Percentiles rank a stretch among this genome's conserved stretches.
These are phyloP conservation scores for Actinomortierella ambigua DNA, from an alignment of 371 early-diverging fungal species.

Conservation along the genomic window DNA sequence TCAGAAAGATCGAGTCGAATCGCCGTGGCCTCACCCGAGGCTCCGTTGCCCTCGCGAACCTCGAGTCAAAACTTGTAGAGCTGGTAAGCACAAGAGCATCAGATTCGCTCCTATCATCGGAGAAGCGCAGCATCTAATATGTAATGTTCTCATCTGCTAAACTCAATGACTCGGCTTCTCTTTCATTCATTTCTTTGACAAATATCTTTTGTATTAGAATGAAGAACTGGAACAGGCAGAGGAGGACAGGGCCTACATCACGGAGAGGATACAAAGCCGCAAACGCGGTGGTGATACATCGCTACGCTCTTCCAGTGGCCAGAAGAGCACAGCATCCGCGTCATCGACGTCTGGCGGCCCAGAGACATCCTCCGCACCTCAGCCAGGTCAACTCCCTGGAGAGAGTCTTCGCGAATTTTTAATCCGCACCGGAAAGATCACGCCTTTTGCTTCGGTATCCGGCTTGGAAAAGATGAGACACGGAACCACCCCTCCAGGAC, in stretches of 20 bases:
- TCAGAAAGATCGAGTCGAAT: constrained; percentile 49
- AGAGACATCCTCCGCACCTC: constrained; percentile 3
- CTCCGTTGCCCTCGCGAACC: constrained; percentile 23
- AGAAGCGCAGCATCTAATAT: background rate
- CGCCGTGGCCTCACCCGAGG: constrained; percentile 24
- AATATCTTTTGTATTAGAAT: too few relatives aligned
- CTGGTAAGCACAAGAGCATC: constrained; percentile 41
- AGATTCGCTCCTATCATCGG: constrained; percentile 13
- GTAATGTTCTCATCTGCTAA: background rate
- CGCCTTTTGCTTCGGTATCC: constrained; percentile 65
- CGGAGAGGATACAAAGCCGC: constrained; percentile 46
- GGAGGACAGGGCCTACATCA: constrained; percentile 55
- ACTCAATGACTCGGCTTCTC: too few relatives aligned
- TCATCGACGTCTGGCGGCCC: background rate
- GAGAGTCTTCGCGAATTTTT: constrained; percentile 70
- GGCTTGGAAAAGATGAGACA: constrained; percentile 37
- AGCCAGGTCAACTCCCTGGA: constrained; percentile 30
- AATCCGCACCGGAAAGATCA: constrained; percentile 79
- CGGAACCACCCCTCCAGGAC: too few relatives aligned
- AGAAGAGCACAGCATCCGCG: background rate
- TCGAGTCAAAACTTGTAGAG: constrained; percentile 22
- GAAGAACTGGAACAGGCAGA: constrained; percentile 46
- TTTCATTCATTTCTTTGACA: too few relatives aligned
- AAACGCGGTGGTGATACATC: constrained; percentile 11
- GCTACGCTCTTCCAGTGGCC: background rate